A percentile compares a stretch with the other conserved stretches of the same genome.
phyloP scores from a whole-genome alignment of 495 filamentous ascomycete species.

The Baudoinia panamericana region DNA sequence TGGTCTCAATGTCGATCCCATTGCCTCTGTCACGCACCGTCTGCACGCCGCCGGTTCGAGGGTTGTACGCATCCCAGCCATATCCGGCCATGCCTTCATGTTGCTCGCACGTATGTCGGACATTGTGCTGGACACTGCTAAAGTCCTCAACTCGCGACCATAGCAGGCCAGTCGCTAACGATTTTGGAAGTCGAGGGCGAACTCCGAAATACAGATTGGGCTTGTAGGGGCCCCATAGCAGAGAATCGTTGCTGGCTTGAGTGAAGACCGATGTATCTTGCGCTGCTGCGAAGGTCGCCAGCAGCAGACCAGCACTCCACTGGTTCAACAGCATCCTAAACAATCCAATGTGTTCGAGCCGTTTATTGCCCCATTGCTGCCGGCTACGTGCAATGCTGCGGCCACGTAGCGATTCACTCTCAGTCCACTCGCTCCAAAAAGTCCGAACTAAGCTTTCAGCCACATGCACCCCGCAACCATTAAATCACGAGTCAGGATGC shows the following conservation, averaged over 20 bases:
- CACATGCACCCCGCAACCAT: too few species aligned
- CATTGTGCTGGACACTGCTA: slow-evolving; percentile 58
- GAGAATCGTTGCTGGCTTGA: slow-evolving; percentile 16
- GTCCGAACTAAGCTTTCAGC: too few species aligned
- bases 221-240: slow-evolving; percentile 93
- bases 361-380: too few species aligned
- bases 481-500: too few species aligned
- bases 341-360: too few species aligned
- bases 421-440: too few species aligned
- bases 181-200: slow-evolving; percentile 73
- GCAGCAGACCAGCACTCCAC: neutral
- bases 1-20: slow-evolving; percentile 74
- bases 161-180: slow-evolving; percentile 69
- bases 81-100: slow-evolving; percentile 89
- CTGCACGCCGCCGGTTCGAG: slow-evolving; percentile 71
- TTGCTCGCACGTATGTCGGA: slow-evolving; percentile 93
- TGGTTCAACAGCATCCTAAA: slow-evolving; percentile 12
- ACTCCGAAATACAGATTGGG: slow-evolving; percentile 95
- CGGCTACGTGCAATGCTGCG: too few species aligned
- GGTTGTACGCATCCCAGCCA: slow-evolving; percentile 94
- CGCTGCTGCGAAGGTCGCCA: neutral
- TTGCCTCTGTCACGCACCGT: slow-evolving; percentile 83
- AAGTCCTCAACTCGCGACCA: slow-evolving; percentile 84
- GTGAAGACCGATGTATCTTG: slow-evolving; percentile 9
- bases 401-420: too few species aligned